Evolutionary conservation across 2,329 filamentous ascomycete genomes (phyloP).

Genomic region (Didymosphaeria variabile): DNA sequence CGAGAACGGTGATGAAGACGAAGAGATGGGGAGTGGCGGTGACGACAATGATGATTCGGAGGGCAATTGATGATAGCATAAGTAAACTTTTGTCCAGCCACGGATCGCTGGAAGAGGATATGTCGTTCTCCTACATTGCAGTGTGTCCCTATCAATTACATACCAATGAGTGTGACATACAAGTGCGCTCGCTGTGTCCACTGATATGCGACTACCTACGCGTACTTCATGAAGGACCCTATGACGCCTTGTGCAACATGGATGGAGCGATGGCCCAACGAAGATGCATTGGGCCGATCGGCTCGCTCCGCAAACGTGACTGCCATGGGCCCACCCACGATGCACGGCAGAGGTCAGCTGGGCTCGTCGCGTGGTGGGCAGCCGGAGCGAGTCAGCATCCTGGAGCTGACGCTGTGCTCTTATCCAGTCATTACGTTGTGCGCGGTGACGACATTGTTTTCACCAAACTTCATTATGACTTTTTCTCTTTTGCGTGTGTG

Average conservation of each 20-base stretch:
- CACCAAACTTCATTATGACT: background rate
- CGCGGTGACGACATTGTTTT: slow-evolving; percentile 5
- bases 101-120: no score
- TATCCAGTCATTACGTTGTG: slow-evolving; percentile 17
- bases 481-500: background rate
- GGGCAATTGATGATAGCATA: no score
- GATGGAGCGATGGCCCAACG: background rate
- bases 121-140: no score
- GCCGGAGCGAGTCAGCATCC: slow-evolving; percentile 39
- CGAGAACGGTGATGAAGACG: background rate
- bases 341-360: slow-evolving; percentile 29
- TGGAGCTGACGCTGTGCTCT: slow-evolving; percentile 29
- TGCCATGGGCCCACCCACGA: background rate
- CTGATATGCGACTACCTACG: no score
- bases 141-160: no score
- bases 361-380: slow-evolving; percentile 28
- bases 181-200: no score
- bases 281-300: background rate
- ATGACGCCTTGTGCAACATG: no score
- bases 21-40: background rate
- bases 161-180: no score
- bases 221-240: no score
- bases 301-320: background rate
- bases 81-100: no score
- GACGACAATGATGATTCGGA: background rate